phyloP scores from a whole-genome alignment of 2,329 filamentous ascomycete species.

The Fusarium acutatum region DNA sequence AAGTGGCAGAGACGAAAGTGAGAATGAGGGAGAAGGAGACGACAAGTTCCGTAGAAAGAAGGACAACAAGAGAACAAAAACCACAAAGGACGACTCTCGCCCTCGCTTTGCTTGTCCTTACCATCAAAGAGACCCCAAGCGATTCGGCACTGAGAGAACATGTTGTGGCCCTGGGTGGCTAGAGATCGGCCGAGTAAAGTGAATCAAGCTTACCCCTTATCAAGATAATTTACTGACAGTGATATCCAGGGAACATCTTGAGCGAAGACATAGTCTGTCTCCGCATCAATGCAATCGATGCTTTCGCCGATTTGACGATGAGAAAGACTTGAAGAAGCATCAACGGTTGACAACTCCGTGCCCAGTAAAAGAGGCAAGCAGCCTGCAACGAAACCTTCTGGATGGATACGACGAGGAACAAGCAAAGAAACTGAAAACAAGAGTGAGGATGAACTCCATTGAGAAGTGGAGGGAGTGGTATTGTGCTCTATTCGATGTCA shows the following conservation, averaged over 20 bases:
- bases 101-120: conserved; percentile 49
- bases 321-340: conserved; percentile 32
- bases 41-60: conserved; percentile 43
- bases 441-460: neutral
- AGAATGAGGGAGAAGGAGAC: conserved; percentile 42
- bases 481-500: conserved; percentile 27
- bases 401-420: conserved; percentile 39
- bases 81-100: conserved; percentile 42
- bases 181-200: conserved; percentile 38
- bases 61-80: conserved; percentile 50
- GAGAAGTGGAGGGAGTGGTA: conserved; percentile 37
- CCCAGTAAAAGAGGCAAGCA: conserved; percentile 23
- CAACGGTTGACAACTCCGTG: conserved; percentile 30
- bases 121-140: conserved; percentile 46
- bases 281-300: conserved; percentile 35
- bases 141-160: conserved; percentile 31
- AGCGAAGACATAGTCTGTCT: conserved; percentile 31
- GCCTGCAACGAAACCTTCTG: conserved; percentile 13
- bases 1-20: conserved; percentile 40
- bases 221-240: neutral
- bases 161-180: conserved; percentile 39
- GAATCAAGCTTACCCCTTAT: neutral
- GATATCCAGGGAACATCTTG: conserved; percentile 36
- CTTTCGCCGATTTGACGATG: conserved; percentile 23
- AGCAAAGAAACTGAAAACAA: conserved; percentile 29